These are phyloP conservation scores for Kondoa subrosea DNA, from an alignment of 768 basidiomycete genomes.

Conservation along the genomic window DNA sequence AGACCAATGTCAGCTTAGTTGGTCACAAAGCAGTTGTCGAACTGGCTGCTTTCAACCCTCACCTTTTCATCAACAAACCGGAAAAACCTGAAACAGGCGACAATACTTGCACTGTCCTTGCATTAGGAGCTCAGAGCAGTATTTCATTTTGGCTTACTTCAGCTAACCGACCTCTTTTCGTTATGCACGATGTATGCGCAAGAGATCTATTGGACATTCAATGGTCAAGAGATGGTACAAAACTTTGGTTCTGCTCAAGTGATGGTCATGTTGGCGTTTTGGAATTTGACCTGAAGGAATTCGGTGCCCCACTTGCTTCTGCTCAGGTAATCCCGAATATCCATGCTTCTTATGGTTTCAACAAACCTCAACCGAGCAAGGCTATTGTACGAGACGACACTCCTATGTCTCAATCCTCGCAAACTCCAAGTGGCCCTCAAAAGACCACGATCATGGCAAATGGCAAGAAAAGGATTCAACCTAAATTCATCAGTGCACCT, in stretches of 20 bases:
- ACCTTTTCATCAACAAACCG: slow-evolving; percentile 71
- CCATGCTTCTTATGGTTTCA: slow-evolving; percentile 11
- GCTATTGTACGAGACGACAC: not conserved
- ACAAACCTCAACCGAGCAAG: not conserved
- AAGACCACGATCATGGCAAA: slow-evolving; percentile 29
- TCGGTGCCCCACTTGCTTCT: slow-evolving; percentile 12
- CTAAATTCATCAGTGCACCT: slow-evolving; percentile 27
- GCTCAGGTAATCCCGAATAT: slow-evolving; percentile 6
- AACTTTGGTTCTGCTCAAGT: slow-evolving; percentile 83
- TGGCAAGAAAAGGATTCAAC: slow-evolving; percentile 50
- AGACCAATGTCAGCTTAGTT: slow-evolving; percentile 78
- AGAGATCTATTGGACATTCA: slow-evolving; percentile 86
- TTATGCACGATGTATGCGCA: slow-evolving; percentile 85
- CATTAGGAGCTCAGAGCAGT: slow-evolving; percentile 79
- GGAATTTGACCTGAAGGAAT: slow-evolving; percentile 13
- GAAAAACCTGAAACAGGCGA: slow-evolving; percentile 33
- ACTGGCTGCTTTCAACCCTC: slow-evolving; percentile 85
- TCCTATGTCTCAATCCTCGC: not conserved
- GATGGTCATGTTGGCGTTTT: slow-evolving; percentile 67
- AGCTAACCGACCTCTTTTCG: slow-evolving; percentile 71
- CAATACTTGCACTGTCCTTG: slow-evolving; percentile 80
- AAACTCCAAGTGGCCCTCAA: slow-evolving; percentile 20
- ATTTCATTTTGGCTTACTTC: slow-evolving; percentile 96
- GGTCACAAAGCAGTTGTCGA: slow-evolving; percentile 96
- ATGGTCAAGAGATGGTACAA: slow-evolving; percentile 87